Evolutionary conservation across 2,329 filamentous ascomycete genomes (phyloP), one percentile per base, ranked within the genome.

Genomic region (Aspergillus ibericus): DNA sequence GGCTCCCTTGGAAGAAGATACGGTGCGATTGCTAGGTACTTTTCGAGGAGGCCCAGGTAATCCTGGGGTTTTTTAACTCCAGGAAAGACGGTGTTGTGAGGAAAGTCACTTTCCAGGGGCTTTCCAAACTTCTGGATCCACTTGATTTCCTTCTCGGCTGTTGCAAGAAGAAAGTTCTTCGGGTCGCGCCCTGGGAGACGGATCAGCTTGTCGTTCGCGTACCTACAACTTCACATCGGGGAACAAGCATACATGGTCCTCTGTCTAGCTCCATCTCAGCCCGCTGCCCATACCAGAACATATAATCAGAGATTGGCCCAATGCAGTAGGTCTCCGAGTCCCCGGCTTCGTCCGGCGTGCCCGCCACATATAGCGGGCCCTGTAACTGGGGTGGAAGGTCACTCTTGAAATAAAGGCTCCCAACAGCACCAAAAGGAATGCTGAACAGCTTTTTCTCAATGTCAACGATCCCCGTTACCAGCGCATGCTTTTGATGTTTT

Each of bases 271-370:
- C 55, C 22, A 68, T 38, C 12, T 65, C 47, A 0, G 57, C 56
- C 40, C 62, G 60, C 54, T 65, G 50, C 2, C 65, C 65, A 60
- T 66, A 64, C 66, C 65, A 70, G 56, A 71, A 70, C 68, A 68
- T 70, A 44, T 70, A 68, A 59, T 70, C 68, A 1, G 62, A 58
- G 29, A 53, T 61, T 7, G 63, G 65, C n/a, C 65, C 63, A 25
- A 68, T 67, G 48, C 61, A 67, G 47, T 59, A 68, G 12, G 44
- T 59, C 20, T 62, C 56, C 7, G 54, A 60, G 53, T 67, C 62
- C 44, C 32, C 25, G 27, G 58, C 54, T 9, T 57, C 40, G 16
- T 62, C 56, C 9, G 53, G 58, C 22, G 51, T 57, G 12, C 49
- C 52, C 6, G 35, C 13, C 16, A 22, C 16, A 62, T 70, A 69